Conservation (phyloP, 768 basidiomycete species). For the Collybiopsis luxurians region DNA sequence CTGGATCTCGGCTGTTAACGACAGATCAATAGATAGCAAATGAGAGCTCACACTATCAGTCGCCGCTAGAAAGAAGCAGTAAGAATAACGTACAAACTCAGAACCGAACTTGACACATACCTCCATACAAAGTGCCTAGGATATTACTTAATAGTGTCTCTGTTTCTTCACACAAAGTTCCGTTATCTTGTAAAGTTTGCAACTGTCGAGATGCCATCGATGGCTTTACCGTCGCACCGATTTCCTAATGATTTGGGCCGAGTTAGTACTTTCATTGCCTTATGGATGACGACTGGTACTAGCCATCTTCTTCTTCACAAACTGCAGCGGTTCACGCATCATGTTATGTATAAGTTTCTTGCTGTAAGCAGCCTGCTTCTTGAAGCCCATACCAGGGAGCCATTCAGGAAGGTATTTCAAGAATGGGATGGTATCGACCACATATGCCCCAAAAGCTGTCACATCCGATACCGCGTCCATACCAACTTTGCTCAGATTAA, state of each 20-base stretch:
- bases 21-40: neutral
- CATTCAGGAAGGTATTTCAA: slow-evolving; percentile 23
- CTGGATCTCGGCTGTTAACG: slow-evolving; percentile 17
- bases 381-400: slow-evolving; percentile 14
- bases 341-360: slow-evolving; percentile 12
- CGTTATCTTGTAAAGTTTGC: neutral
- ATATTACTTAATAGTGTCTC: neutral
- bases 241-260: slow-evolving; percentile 12
- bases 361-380: neutral
- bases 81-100: neutral
- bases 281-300: neutral
- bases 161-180: neutral
- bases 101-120: neutral
- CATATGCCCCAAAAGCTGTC: slow-evolving; percentile 10
- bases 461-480: slow-evolving; percentile 9
- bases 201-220: slow-evolving; percentile 21
- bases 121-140: neutral
- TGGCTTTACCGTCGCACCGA: slow-evolving; percentile 13
- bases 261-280: too few relatives aligned
- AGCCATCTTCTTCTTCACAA: slow-evolving; percentile 15
- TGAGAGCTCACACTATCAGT: slow-evolving; percentile 7
- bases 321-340: slow-evolving; percentile 18
- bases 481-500: slow-evolving; percentile 11
- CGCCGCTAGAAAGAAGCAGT: neutral
- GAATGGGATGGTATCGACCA: slow-evolving; percentile 17